phyloP scores from a whole-genome alignment of 164 flowering plant species.

The Macadamia integrifolia region DNA sequence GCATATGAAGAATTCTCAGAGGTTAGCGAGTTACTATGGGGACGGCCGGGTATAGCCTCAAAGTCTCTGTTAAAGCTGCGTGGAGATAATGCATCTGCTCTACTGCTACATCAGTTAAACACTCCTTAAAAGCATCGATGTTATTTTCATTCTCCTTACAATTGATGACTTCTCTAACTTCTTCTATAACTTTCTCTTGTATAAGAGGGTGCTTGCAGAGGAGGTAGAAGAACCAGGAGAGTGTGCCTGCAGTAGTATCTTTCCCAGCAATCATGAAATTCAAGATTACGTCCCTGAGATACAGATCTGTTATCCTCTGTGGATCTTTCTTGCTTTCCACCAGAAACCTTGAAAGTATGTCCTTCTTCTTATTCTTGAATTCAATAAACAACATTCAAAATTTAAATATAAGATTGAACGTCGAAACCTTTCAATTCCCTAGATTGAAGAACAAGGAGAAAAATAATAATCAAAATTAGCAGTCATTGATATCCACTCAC shows the following conservation, averaged over 20 bases:
- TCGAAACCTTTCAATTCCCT: too few species aligned
- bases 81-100: too few species aligned
- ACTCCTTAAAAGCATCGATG: too few species aligned
- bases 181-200: slow-evolving; percentile 56
- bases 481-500: too few species aligned
- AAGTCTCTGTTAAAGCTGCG: too few species aligned
- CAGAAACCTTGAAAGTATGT: slow-evolving; percentile 66
- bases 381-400: background rate
- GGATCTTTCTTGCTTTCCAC: slow-evolving; percentile 37
- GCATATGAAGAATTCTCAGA: too few species aligned
- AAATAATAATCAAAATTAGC: too few species aligned
- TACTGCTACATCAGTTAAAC: too few species aligned
- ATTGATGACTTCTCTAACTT: slow-evolving; percentile 31
- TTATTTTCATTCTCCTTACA: slow-evolving; percentile 7
- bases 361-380: slow-evolving; percentile 43
- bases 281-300: slow-evolving; percentile 59
- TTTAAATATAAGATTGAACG: too few species aligned
- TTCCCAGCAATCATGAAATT: slow-evolving; percentile 73
- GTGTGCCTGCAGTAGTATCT: slow-evolving; percentile 68
- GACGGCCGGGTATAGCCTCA: too few species aligned
- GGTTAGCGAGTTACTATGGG: too few species aligned
- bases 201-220: slow-evolving; percentile 65
- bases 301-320: slow-evolving; percentile 10
- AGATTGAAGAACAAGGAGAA: too few species aligned
- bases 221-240: slow-evolving; percentile 69